phyloP scores from a whole-genome alignment of 768 basidiomycete species.

The Gelatoporia subvermispora region DNA sequence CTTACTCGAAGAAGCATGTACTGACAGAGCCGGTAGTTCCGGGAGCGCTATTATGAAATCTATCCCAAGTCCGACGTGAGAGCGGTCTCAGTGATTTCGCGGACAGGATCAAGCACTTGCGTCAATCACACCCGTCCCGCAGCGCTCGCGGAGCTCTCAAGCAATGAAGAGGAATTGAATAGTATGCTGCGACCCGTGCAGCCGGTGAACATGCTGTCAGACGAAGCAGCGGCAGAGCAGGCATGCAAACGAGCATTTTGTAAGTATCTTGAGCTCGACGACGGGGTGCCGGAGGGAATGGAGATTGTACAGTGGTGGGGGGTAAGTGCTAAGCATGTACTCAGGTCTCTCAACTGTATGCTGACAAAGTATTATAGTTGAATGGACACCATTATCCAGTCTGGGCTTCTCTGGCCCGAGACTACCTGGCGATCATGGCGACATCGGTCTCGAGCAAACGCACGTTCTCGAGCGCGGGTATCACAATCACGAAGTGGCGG shows the following conservation, averaged over 20 bases:
- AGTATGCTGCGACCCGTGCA: background rate
- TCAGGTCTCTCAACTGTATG: too few species aligned
- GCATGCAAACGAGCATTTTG: constrained; percentile 1
- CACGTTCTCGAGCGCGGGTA: too few species aligned
- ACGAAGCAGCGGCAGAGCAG: background rate
- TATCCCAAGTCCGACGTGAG: too few species aligned
- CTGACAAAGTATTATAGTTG: too few species aligned
- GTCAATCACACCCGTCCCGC: background rate
- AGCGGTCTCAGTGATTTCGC: too few species aligned
- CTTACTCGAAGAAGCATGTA: background rate
- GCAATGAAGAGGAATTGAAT: background rate
- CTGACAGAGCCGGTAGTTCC: background rate
- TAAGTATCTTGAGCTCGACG: constrained; percentile 2
- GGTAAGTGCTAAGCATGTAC: too few species aligned
- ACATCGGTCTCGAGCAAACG: too few species aligned
- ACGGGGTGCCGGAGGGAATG: constrained; percentile 1
- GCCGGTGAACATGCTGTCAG: too few species aligned
- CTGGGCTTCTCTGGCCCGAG: too few species aligned
- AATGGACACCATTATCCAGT: too few species aligned
- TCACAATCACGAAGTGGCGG: too few species aligned
- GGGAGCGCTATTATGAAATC: background rate
- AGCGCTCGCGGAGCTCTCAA: background rate
- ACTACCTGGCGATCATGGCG: too few species aligned
- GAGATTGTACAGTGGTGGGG: constrained; percentile 20
- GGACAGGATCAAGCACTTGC: background rate